Conservation (phyloP, 176 grass and related monocot genomes). For the Ampelocalamus luodianensis region DNA sequence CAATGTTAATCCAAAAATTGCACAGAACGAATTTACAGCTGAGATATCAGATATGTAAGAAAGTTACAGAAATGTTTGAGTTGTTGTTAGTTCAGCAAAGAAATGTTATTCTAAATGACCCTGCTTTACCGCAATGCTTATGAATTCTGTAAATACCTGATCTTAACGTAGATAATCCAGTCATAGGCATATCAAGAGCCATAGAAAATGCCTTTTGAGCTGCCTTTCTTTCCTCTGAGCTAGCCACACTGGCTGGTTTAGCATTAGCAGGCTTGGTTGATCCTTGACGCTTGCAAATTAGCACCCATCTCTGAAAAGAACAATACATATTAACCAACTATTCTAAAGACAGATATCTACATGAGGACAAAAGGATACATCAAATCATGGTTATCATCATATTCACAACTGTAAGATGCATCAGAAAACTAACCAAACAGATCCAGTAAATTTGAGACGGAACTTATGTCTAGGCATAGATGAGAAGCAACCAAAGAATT, state of each 20-base stretch:
- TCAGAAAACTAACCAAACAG: slow-evolving; percentile 14
- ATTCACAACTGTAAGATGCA: neutral
- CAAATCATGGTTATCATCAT: slow-evolving; percentile 13
- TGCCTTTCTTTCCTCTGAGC: slow-evolving; percentile 63
- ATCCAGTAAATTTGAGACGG: neutral
- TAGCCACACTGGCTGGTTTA: slow-evolving; percentile 47
- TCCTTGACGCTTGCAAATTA: slow-evolving; percentile 69
- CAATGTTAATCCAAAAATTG: neutral
- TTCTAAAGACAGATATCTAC: neutral
- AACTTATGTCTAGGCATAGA: neutral
- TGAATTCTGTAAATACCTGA: slow-evolving; percentile 53
- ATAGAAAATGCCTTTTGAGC: slow-evolving; percentile 62
- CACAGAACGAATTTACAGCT: neutral
- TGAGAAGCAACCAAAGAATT: neutral
- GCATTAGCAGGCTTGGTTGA: slow-evolving; percentile 34
- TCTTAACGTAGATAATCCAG: slow-evolving; percentile 23
- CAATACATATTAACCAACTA: slow-evolving; percentile 18
- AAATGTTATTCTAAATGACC: slow-evolving; percentile 10
- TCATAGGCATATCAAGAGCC: slow-evolving; percentile 57
- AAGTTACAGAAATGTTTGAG: slow-evolving; percentile 26
- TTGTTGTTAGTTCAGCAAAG: slow-evolving; percentile 5
- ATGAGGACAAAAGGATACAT: neutral
- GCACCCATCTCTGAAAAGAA: slow-evolving; percentile 78
- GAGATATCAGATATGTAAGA: neutral
- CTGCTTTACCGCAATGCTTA: neutral